Conservation (phyloP, 2,329 filamentous ascomycete genomes). For the Apiospora kogelbergensis region DNA sequence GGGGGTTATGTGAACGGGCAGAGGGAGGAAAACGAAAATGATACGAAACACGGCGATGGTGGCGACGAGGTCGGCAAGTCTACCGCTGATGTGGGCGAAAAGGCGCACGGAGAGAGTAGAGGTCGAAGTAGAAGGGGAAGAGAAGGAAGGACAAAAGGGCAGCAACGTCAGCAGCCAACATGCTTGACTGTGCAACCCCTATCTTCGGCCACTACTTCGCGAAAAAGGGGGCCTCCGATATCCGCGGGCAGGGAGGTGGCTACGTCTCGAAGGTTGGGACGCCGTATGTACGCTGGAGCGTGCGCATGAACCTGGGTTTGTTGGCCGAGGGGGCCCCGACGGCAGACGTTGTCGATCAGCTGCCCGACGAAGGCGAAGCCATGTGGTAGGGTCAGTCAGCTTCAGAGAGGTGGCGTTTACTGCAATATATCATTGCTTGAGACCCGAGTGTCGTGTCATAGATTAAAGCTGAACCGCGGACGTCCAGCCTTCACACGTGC, state of each 20-base stretch:
- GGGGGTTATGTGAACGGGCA: constrained; percentile 12
- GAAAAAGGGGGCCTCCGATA: constrained; percentile 21
- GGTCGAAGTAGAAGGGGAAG: background rate
- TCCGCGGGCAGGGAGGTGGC: constrained; percentile 25
- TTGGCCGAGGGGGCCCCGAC: constrained; percentile 14
- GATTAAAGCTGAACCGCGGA: background rate
- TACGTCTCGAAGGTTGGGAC: constrained; percentile 21
- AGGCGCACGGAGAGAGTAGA: background rate
- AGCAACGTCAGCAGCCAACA: constrained; percentile 6
- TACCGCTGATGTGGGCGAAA: background rate
- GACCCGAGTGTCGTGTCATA: background rate
- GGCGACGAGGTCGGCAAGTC: background rate
- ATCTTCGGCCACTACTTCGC: constrained; percentile 26
- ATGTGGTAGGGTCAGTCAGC: background rate
- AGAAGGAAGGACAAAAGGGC: background rate
- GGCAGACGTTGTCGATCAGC: constrained; percentile 23
- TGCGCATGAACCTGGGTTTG: constrained; percentile 22
- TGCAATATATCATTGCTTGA: background rate
- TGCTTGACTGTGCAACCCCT: constrained; percentile 30
- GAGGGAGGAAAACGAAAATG: background rate
- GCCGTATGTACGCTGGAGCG: constrained; percentile 26
- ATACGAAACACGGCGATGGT: background rate
- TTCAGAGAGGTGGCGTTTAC: background rate
- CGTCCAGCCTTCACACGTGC: background rate
- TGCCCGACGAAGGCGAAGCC: background rate